A percentile compares a stretch with the other conserved stretches of the same genome.
Conservation (phyloP, 352 stramenopile genomes). For the Phytophthora europaea region DNA sequence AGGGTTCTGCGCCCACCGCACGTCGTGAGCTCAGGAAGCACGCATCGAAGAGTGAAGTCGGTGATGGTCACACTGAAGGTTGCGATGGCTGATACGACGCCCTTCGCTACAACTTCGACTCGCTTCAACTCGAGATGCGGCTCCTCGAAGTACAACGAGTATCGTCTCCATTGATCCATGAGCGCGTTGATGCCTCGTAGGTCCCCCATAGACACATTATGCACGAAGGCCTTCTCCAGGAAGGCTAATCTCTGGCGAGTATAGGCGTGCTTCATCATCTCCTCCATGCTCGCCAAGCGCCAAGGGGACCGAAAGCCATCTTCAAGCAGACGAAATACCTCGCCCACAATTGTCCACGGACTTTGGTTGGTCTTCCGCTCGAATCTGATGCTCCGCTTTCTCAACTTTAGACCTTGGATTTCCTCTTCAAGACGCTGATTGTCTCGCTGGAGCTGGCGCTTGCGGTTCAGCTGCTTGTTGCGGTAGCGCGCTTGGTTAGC, state of each 20-base stretch:
- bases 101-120: slow-evolving; percentile 9
- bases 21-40: slow-evolving; percentile 18
- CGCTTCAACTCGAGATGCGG: slow-evolving; percentile 16
- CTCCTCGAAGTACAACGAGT: slow-evolving; percentile 30
- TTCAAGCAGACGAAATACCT: slow-evolving; percentile 28
- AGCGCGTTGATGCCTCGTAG: slow-evolving; percentile 19
- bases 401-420: slow-evolving; percentile 18
- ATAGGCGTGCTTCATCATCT: slow-evolving; percentile 20
- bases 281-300: slow-evolving; percentile 12
- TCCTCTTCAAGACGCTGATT: slow-evolving; percentile 25
- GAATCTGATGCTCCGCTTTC: slow-evolving; percentile 11
- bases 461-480: slow-evolving; percentile 22
- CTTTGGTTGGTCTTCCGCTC: slow-evolving; percentile 20
- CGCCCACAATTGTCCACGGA: slow-evolving; percentile 25
- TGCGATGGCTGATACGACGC: slow-evolving; percentile 18
- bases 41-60: slow-evolving; percentile 14
- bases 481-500: slow-evolving; percentile 36
- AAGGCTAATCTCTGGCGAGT: slow-evolving; percentile 9
- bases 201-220: slow-evolving; percentile 18
- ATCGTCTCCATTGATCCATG: slow-evolving; percentile 32
- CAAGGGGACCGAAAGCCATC: slow-evolving; percentile 24
- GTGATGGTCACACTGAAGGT: slow-evolving; percentile 21
- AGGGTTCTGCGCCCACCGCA: background rate
- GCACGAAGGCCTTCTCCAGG: slow-evolving; percentile 19
- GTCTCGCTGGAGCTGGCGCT: slow-evolving; percentile 11